Conservation (phyloP, 108 stramenopile genomes). For the Asterionellopsis glacialis region DNA sequence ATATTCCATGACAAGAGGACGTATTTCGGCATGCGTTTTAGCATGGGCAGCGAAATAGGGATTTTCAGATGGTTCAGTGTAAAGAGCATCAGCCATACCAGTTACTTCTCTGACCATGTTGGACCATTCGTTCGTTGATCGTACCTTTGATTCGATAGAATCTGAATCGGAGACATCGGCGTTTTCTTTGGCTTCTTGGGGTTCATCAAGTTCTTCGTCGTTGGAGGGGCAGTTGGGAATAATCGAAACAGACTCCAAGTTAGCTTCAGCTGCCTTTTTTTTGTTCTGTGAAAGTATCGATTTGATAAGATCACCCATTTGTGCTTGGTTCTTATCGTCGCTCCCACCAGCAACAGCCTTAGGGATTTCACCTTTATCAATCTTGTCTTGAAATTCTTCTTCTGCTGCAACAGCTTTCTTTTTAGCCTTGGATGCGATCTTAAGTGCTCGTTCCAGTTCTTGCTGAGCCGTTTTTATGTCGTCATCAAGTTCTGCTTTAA, state of each 20-base stretch:
- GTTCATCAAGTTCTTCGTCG: neutral
- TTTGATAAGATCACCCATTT: slow-evolving; percentile 30
- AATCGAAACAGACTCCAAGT: slow-evolving; percentile 40
- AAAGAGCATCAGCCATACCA: slow-evolving; percentile 65
- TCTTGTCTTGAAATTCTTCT: slow-evolving; percentile 19
- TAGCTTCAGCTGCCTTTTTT: slow-evolving; percentile 51
- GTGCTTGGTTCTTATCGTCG: slow-evolving; percentile 22
- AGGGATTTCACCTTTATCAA: slow-evolving; percentile 28
- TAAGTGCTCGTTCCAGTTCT: slow-evolving; percentile 23
- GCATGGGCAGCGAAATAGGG: slow-evolving; percentile 59
- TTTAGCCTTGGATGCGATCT: slow-evolving; percentile 12
- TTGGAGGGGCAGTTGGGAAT: slow-evolving; percentile 19
- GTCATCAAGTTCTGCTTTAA: slow-evolving; percentile 21
- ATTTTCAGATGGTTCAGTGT: slow-evolving; percentile 59
- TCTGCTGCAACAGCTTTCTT: slow-evolving; percentile 30
- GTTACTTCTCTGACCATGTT: slow-evolving; percentile 64
- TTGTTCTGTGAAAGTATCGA: slow-evolving; percentile 53
- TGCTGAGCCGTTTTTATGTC: slow-evolving; percentile 22
- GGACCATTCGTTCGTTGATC: slow-evolving; percentile 51
- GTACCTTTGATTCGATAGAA: slow-evolving; percentile 4
- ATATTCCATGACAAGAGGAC: slow-evolving; percentile 57
- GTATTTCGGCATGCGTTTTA: slow-evolving; percentile 37
- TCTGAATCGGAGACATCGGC: slow-evolving; percentile 7
- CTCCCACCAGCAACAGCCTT: slow-evolving; percentile 4
- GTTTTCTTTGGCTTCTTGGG: neutral